A percentile compares a stretch with the other conserved stretches of the same genome.
Evolutionary conservation across 306 rosid genomes (phyloP).

Genomic region (Neltuma alba): DNA sequence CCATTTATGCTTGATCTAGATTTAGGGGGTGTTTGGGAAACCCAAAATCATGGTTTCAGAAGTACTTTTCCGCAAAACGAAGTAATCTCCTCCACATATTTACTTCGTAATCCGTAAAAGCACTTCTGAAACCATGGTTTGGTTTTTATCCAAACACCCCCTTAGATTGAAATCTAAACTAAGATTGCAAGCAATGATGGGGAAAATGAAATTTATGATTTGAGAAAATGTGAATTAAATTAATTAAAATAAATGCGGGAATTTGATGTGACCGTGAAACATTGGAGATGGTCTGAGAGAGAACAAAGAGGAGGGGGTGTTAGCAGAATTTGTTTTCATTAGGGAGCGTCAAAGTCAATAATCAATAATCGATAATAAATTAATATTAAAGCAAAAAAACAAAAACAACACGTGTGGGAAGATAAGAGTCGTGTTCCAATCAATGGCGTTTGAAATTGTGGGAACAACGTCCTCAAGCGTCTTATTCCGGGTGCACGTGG

Average conservation of each 20-base stretch:
- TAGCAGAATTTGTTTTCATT: slow-evolving; percentile 9
- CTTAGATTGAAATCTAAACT: background rate
- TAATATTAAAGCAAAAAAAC: background rate
- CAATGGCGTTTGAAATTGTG: background rate
- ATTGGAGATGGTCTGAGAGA: background rate
- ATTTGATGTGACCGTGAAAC: background rate
- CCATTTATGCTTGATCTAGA: background rate
- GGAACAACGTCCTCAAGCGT: background rate
- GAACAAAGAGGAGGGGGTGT: background rate
- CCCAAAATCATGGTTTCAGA: too few species aligned
- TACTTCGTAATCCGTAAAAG: too few species aligned
- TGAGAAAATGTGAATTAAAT: background rate
- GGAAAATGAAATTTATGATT: background rate
- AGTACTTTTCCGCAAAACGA: too few species aligned
- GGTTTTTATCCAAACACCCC: too few species aligned
- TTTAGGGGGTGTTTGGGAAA: too few species aligned
- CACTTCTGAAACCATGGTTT: too few species aligned
- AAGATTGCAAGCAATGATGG: background rate
- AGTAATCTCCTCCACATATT: too few species aligned
- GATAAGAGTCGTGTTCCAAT: background rate
- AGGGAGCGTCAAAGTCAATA: slow-evolving; percentile 2
- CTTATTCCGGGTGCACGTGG: slow-evolving; percentile 29
- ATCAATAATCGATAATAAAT: too few species aligned
- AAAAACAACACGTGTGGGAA: slow-evolving; percentile 29
- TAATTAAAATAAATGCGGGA: background rate